Evolutionary conservation across 2,329 filamentous ascomycete genomes (phyloP).

Genomic region (Verticillium zaregamsianum): DNA sequence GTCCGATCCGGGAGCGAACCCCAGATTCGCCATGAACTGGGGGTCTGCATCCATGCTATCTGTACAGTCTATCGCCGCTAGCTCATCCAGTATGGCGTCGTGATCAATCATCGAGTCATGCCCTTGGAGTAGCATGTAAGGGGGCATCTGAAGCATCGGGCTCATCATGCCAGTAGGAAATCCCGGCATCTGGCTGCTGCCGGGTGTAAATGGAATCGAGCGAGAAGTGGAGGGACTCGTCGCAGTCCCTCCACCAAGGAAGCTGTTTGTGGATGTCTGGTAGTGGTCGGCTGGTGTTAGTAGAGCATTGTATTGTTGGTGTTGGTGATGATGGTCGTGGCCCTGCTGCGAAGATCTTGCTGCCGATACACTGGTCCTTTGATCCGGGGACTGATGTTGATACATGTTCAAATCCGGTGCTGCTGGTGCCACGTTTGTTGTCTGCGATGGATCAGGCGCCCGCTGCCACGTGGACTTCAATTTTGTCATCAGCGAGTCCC

Average conservation of each 20-base stretch:
- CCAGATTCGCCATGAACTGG: constrained; percentile 64
- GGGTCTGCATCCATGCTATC: constrained; percentile 50
- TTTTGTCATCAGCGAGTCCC: constrained; percentile 21
- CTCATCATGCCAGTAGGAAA: background rate
- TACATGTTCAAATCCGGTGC: background rate
- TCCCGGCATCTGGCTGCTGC: constrained; percentile 1
- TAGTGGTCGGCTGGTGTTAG: background rate
- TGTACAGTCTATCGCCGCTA: constrained; percentile 45
- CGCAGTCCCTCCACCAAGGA: constrained; percentile 1
- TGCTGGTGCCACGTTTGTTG: background rate
- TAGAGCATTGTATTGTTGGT: background rate
- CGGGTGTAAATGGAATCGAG: constrained; percentile 11
- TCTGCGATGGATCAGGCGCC: background rate
- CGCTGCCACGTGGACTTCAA: constrained; percentile 22
- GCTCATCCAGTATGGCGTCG: constrained; percentile 47
- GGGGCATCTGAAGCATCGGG: constrained; percentile 2
- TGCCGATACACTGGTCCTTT: background rate
- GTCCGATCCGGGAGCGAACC: constrained; percentile 59
- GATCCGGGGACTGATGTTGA: background rate
- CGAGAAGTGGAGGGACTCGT: constrained; percentile 12
- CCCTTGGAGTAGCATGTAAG: background rate
- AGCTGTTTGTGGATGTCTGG: background rate
- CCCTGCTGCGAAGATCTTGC: background rate
- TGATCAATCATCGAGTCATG: constrained; percentile 32
- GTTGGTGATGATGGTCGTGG: background rate